These are phyloP conservation scores for Magnolia sinica DNA, from an alignment of 164 flowering plant species.

Conservation along the genomic window DNA sequence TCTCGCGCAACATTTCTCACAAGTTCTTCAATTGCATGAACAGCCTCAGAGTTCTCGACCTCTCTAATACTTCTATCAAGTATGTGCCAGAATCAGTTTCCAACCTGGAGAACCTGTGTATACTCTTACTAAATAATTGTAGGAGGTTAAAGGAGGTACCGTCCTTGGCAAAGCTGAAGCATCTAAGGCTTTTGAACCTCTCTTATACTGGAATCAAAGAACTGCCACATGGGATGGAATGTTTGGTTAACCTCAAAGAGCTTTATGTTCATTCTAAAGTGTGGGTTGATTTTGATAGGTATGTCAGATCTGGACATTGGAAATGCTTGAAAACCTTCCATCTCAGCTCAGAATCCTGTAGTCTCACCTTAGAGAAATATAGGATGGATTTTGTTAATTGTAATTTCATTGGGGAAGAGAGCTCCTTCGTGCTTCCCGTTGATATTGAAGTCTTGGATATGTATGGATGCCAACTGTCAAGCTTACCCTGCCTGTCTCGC, in stretches of 20 bases:
- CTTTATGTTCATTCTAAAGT: background rate
- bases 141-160: slow-evolving; percentile 7
- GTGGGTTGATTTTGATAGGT: no score
- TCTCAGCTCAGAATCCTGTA: no score
- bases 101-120: slow-evolving; percentile 15
- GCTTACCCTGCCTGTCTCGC: no score
- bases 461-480: no score
- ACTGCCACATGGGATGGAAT: slow-evolving; percentile 10
- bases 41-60: slow-evolving; percentile 22
- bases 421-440: no score
- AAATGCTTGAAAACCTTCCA: no score
- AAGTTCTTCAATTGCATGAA: slow-evolving; percentile 22
- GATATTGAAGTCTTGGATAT: no score
- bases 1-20: slow-evolving; percentile 1
- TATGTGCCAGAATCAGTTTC: slow-evolving; percentile 24
- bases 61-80: slow-evolving; percentile 16
- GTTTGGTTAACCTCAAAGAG: slow-evolving; percentile 10
- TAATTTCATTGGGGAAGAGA: no score
- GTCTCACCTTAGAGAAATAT: no score
- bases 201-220: background rate
- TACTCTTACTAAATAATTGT: slow-evolving; percentile 5
- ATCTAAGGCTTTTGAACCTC: slow-evolving; percentile 14
- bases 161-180: slow-evolving; percentile 14
- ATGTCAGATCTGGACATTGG: no score
- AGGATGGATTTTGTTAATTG: no score